A percentile compares a stretch with the other conserved stretches of the same genome.
phyloP scores from a whole-genome alignment of 352 stramenopile species.

The Globisporangium carolinianum region DNA sequence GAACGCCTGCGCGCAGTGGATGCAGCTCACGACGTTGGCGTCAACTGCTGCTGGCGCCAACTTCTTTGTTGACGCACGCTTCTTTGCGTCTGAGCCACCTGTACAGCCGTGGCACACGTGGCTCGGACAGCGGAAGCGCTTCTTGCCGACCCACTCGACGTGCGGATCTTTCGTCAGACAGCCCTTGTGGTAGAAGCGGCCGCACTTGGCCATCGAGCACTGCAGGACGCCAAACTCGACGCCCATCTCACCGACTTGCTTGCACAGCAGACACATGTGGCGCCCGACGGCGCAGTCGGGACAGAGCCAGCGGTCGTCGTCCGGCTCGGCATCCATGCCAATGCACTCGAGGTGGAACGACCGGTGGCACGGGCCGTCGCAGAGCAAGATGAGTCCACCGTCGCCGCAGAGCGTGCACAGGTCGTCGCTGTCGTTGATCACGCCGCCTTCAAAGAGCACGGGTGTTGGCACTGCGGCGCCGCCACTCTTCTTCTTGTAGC shows the following conservation, averaged over 20 bases:
- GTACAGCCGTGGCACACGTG: slow-evolving; percentile 84
- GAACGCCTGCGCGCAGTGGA: slow-evolving; percentile 82
- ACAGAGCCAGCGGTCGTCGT: slow-evolving; percentile 88
- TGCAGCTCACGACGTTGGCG: slow-evolving; percentile 51
- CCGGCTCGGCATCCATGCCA: slow-evolving; percentile 73
- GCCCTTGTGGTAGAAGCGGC: slow-evolving; percentile 90
- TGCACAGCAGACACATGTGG: slow-evolving; percentile 91
- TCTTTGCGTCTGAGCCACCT: slow-evolving; percentile 12
- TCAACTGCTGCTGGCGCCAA: slow-evolving; percentile 4
- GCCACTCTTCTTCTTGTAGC: slow-evolving; percentile 19
- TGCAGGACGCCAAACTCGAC: slow-evolving; percentile 87
- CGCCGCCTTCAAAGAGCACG: slow-evolving; percentile 34
- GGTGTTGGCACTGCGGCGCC: neutral
- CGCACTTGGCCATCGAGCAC: slow-evolving; percentile 88
- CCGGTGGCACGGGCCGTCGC: slow-evolving; percentile 88
- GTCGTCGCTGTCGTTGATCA: slow-evolving; percentile 85
- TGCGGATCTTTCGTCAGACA: slow-evolving; percentile 69
- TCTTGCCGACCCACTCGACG: slow-evolving; percentile 85
- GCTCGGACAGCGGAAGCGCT: slow-evolving; percentile 86
- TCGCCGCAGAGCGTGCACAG: slow-evolving; percentile 90
- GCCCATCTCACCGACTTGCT: slow-evolving; percentile 86
- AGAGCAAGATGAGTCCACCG: slow-evolving; percentile 87
- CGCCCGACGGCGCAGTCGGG: slow-evolving; percentile 83
- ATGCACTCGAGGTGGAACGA: slow-evolving; percentile 92
- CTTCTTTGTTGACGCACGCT: slow-evolving; percentile 32